Base-by-base conservation (phyloP, 169 alveolate genomes). In the Eimeria praecox region DNA sequence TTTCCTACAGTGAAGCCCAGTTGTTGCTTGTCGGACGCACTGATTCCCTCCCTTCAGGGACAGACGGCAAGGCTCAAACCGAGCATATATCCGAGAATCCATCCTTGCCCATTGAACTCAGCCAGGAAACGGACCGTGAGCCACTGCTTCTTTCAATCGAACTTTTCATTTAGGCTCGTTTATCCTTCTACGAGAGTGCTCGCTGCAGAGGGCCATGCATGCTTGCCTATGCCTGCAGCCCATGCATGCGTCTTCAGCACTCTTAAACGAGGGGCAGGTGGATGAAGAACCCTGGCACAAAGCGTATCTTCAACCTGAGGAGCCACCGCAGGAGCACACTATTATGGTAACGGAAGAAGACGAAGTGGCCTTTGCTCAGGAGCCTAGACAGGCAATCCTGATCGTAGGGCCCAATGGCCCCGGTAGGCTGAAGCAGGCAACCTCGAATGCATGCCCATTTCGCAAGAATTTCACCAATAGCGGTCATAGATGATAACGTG, bases 341-440 rank as follows among this genome's bases (percentile, higher is more conserved):
- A 78, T 80, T 18, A 33, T 59, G 46, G 27, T 75, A 62, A 49
- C 66, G 46, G 95, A 71, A 40, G 66, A 46, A 38, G 95, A 92
- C 90, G 90, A 75, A 33, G 86, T 92, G 46, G 80, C 73, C 46
- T 83, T 77, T 46, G 95, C 92, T 2, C 64, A 49, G 40, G 77
- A 82, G 18, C 95, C 95, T 24, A 64, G 82, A 27, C 95, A 92
- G 75, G 95, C 95, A 27, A 92, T 92, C 88, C 86, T 92, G 24
- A 54, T 92, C 71, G 64, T 83, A 27, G 95, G 95, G 24, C 95
- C 95, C 33, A 56, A 66, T 44, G 77, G 77, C 42, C 95, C 95
- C 38, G 95, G 95, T 92, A 40, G n/a, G 82, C 22, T 33, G 91
- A 9, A 24, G 20, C 22, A 44, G 38, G 16, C 66, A 42, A 0